Conservation (phyloP, 495 filamentous ascomycete genomes). For the Endocarpon pusillum region DNA sequence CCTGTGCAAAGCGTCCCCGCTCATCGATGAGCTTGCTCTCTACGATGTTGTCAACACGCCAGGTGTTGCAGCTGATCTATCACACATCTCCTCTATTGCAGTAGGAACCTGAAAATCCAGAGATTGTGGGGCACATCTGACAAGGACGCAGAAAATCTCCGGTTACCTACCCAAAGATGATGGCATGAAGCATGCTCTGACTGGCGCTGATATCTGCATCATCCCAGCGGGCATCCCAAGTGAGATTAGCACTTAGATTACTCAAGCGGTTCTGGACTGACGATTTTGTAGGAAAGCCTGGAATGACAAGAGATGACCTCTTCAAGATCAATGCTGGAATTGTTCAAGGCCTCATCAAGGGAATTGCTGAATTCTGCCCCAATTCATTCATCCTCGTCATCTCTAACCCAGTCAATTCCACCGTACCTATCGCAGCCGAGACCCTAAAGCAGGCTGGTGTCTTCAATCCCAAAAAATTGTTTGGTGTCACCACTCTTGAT, state of each 20-base stretch:
- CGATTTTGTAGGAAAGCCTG: constrained; percentile 64
- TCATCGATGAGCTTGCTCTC: constrained; percentile 78
- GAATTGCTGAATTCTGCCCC: constrained; percentile 69
- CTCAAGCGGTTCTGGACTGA: constrained; percentile 7
- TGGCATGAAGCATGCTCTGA: constrained; percentile 73
- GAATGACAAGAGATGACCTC: constrained; percentile 97
- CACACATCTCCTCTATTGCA: constrained; percentile 87
- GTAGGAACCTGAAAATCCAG: constrained; percentile 40
- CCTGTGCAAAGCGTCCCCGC: constrained; percentile 71
- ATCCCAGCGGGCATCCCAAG: constrained; percentile 97
- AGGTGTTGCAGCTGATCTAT: constrained; percentile 86
- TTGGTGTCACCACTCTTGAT: constrained; percentile 95
- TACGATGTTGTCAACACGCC: constrained; percentile 99
- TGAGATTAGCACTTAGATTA: constrained; percentile 27
- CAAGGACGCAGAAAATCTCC: constrained; percentile 53
- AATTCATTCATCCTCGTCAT: constrained; percentile 92
- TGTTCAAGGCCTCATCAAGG: constrained; percentile 69
- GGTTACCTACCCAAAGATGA: constrained; percentile 84
- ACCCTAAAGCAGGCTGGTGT: constrained; percentile 81
- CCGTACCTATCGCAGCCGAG: constrained; percentile 93
- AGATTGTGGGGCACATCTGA: constrained; percentile 13
- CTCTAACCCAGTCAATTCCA: constrained; percentile 98
- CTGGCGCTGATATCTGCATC: constrained; percentile 83
- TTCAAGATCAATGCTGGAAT: constrained; percentile 98
- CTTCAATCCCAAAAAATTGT: constrained; percentile 84